These are phyloP conservation scores for Sugiyamaella novakii DNA, from an alignment of 1,139 yeast genomes.

Conservation along the genomic window DNA sequence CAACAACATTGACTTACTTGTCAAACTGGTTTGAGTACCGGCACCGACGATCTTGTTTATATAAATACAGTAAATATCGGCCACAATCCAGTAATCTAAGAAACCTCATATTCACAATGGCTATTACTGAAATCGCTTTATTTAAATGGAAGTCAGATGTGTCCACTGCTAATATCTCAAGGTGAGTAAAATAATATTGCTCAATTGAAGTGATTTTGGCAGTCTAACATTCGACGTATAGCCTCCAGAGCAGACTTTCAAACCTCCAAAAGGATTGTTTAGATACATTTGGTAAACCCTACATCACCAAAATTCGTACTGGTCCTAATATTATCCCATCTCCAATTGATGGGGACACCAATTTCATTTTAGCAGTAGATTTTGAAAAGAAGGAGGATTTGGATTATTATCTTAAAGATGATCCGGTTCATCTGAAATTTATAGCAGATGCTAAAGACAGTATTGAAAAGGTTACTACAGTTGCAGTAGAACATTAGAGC, in stretches of 20 bases:
- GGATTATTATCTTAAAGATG: slow-evolving; percentile 13
- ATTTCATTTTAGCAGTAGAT: slow-evolving; percentile 13
- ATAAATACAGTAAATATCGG: too few species aligned
- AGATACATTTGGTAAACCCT: slow-evolving; percentile 8
- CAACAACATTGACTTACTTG: too few species aligned
- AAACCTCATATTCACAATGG: slow-evolving; percentile 50
- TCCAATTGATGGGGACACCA: slow-evolving; percentile 14
- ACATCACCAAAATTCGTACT: slow-evolving; percentile 13
- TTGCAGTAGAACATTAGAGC: slow-evolving; percentile 11
- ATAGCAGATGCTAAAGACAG: neutral
- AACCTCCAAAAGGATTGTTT: slow-evolving; percentile 11
- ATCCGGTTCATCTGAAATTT: slow-evolving; percentile 12
- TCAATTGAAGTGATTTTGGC: too few species aligned
- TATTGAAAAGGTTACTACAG: slow-evolving; percentile 7
- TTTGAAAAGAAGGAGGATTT: slow-evolving; percentile 9
- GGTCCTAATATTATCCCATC: slow-evolving; percentile 17
- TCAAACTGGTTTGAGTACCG: too few species aligned
- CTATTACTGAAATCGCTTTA: slow-evolving; percentile 14
- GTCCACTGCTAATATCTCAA: neutral
- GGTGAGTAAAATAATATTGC: too few species aligned
- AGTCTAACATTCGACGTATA: slow-evolving; percentile 1
- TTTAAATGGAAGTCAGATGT: slow-evolving; percentile 15
- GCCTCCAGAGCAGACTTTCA: slow-evolving; percentile 1
- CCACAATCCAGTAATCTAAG: too few species aligned
- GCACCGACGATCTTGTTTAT: too few species aligned